These are phyloP conservation scores for Ceratobasidium sp. DNA, from an alignment of 1,284 basidiomycete genomes.

Conservation along the genomic window DNA sequence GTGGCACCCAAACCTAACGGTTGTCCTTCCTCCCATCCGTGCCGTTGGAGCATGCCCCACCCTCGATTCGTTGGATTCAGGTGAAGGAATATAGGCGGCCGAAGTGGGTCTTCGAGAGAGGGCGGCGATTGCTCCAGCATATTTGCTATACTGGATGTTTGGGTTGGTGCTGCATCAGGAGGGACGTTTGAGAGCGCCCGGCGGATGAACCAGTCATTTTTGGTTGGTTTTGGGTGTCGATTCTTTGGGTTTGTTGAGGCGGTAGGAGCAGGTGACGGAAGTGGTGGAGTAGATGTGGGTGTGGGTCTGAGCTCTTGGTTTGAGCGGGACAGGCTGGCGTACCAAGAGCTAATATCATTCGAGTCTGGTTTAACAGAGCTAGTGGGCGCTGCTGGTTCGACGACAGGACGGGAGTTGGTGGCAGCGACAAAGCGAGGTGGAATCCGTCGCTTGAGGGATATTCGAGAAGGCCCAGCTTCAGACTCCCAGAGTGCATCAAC, in stretches of 20 bases:
- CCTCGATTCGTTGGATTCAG: conserved; percentile 41
- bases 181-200: conserved; percentile 31
- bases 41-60: conserved; percentile 38
- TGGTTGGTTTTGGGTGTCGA: conserved; percentile 14
- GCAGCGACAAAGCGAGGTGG: conserved; percentile 41
- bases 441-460: conserved; percentile 23
- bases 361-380: conserved; percentile 2
- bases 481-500: conserved; percentile 33
- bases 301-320: neutral
- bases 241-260: neutral
- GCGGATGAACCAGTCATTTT: conserved; percentile 38
- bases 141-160: conserved; percentile 35
- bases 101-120: conserved; percentile 39
- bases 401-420: conserved; percentile 25
- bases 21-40: conserved; percentile 42
- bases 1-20: conserved; percentile 28
- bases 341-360: conserved; percentile 39
- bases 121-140: conserved; percentile 41
- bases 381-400: conserved; percentile 2
- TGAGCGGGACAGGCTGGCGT: conserved; percentile 26
- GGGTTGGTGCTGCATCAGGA: conserved; percentile 1
- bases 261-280: neutral
- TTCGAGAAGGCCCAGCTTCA: conserved; percentile 37
- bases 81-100: conserved; percentile 39
- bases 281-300: neutral